A percentile compares a stretch with the other conserved stretches of the same genome.
Conservation (phyloP, 1,139 yeast species). For the Barnettozyma hawaiiensis region DNA sequence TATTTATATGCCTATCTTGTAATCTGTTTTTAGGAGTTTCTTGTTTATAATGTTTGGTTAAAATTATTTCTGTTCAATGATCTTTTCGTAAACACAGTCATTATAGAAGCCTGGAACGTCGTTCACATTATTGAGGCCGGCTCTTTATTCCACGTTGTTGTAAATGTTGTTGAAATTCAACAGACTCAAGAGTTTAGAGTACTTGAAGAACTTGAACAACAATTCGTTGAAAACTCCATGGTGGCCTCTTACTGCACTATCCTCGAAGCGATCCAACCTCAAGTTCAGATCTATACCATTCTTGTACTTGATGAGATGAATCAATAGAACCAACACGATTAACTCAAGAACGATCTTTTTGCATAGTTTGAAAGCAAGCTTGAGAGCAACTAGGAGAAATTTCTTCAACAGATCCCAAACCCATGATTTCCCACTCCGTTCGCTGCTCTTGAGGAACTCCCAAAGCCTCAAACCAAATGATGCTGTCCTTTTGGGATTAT, state of each 20-base stretch:
- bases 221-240: slow-evolving; percentile 11
- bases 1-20: background rate
- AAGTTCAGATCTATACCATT: slow-evolving; percentile 17
- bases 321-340: slow-evolving; percentile 15
- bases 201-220: slow-evolving; percentile 12
- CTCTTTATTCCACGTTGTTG: slow-evolving; percentile 18
- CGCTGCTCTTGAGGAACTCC: background rate
- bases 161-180: slow-evolving; percentile 18
- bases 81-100: too few species aligned
- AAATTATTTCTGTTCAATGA: background rate
- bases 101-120: background rate
- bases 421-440: slow-evolving; percentile 4
- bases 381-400: slow-evolving; percentile 8
- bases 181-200: slow-evolving; percentile 16
- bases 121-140: background rate
- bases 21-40: background rate
- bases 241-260: background rate
- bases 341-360: slow-evolving; percentile 18
- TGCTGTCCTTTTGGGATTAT: background rate
- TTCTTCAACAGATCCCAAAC: slow-evolving; percentile 14
- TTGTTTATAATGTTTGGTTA: background rate
- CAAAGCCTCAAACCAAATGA: background rate
- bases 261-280: slow-evolving; percentile 1
- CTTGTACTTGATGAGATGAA: slow-evolving; percentile 19
- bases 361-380: slow-evolving; percentile 9